Evolutionary conservation across 1,284 basidiomycete species (phyloP).

Genomic region (Ganoderma leucocontextum): DNA sequence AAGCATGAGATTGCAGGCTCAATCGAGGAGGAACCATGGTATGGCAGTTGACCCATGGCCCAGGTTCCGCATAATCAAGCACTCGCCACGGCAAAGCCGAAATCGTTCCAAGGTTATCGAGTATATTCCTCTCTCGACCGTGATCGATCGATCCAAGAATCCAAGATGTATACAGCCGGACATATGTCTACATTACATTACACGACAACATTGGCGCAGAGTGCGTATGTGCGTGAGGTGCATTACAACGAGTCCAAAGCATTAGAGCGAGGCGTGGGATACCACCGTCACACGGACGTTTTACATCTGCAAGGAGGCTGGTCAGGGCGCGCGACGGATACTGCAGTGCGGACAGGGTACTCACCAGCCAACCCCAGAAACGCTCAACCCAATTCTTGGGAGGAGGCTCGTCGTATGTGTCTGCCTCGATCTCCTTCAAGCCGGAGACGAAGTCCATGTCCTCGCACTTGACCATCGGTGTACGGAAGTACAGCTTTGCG

Average conservation of each 20-base stretch:
- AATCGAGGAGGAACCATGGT: neutral
- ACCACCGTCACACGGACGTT: slow-evolving; percentile 11
- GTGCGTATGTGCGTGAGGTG: slow-evolving; percentile 15
- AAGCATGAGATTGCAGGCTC: too few species aligned
- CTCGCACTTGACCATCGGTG: slow-evolving; percentile 53
- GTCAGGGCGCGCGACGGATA: neutral
- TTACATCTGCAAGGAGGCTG: slow-evolving; percentile 27
- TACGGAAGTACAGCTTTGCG: slow-evolving; percentile 61
- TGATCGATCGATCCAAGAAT: neutral
- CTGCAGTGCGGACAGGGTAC: slow-evolving; percentile 38
- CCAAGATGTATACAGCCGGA: neutral
- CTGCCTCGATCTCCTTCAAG: slow-evolving; percentile 77
- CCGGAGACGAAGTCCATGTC: slow-evolving; percentile 86
- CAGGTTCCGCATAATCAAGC: neutral
- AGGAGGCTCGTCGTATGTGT: slow-evolving; percentile 74
- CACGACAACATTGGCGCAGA: slow-evolving; percentile 14
- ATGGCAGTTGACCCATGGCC: neutral
- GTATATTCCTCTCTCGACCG: neutral
- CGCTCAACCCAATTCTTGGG: slow-evolving; percentile 72
- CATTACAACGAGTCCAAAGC: slow-evolving; percentile 20
- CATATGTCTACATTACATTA: slow-evolving; percentile 17
- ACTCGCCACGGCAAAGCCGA: neutral
- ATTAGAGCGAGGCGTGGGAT: slow-evolving; percentile 11
- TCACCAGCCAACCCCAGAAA: slow-evolving; percentile 78
- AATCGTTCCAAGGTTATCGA: neutral